Evolutionary conservation across 768 basidiomycete species (phyloP), one percentile per base, ranked within the genome.

Genomic region (Nidularia pulvinata): DNA sequence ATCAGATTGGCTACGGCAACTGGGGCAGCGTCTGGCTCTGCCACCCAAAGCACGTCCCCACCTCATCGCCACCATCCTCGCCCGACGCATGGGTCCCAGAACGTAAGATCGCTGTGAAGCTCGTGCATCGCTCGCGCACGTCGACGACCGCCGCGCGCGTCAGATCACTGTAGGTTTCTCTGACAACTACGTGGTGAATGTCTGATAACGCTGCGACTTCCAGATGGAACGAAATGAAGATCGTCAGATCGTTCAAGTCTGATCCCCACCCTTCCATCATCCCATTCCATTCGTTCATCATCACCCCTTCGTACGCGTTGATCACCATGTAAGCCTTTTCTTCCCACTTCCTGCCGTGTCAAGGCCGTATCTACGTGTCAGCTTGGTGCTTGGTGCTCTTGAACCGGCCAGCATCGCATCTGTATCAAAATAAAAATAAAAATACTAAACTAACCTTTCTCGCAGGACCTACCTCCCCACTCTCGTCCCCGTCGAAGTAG

Each of bases 201-300:
- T 54, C 39, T 34, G 9, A 51, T 36, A 33, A 36, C 49, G 16
- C 36, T 46, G 37, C 42, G 16, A 9, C 30, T n/a, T 43, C 19
- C 52, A 93, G 91, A 74, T 94, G 95, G 95, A 95, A 95, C 65
- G 95, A 98, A 76, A 95, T 95, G 94, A 96, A 96, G 80, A 89
- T 95, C 61, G 86, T 98, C 55, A 81, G 91, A 60, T 76, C 85
- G 9, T 85, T 98, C 69, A 90, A 89, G 73, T 72, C 84, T 45
- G 88, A 93, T 61, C 85, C 88, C 7, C 96, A 98, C 65, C 95
- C 94, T 0, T 91, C 91, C 56, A 89, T 98, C 69, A 90, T 98
- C 56, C 84, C 85, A 9, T 98, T 98, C 71, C 88, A 95, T 63
- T 89, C 91, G 3, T 98, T 98, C 78, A 88, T 96, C 65, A 91